Evolutionary conservation across 1,284 basidiomycete species (phyloP).

Genomic region (Baeospora myosura): DNA sequence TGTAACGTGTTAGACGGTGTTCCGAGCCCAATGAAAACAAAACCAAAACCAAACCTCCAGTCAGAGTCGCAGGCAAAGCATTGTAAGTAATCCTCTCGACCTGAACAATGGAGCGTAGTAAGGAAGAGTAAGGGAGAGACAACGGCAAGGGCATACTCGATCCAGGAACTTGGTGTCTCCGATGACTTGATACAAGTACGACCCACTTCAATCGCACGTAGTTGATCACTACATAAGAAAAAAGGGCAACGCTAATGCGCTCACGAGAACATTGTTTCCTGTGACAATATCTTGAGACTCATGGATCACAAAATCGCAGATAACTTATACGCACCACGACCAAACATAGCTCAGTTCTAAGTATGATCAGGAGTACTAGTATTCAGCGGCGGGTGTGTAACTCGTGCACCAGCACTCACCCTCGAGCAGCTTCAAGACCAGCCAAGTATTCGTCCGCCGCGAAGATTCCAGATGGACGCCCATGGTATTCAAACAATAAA

Average conservation of each 20-base stretch:
- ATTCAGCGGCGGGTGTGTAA: constrained; percentile 10
- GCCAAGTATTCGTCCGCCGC: constrained; percentile 55
- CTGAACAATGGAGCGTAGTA: constrained; percentile 19
- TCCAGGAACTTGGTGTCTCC: constrained; percentile 52
- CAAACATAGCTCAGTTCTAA: constrained; percentile 47
- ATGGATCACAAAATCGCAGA: neutral
- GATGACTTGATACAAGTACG: constrained; percentile 50
- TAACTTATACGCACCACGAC: constrained; percentile 39
- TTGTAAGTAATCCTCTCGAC: constrained; percentile 57
- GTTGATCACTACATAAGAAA: neutral
- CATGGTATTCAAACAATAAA: constrained; percentile 52
- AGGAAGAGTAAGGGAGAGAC: neutral
- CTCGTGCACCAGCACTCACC: constrained; percentile 29
- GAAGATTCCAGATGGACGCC: constrained; percentile 51
- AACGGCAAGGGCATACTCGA: constrained; percentile 25
- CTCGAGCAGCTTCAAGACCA: constrained; percentile 44
- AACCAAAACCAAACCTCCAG: constrained; percentile 30
- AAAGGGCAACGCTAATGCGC: constrained; percentile 14
- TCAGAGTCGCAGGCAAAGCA: constrained; percentile 47
- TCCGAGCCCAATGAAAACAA: neutral
- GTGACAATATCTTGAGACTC: neutral
- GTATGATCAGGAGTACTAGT: constrained; percentile 7
- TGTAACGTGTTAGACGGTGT: neutral
- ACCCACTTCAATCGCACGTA: constrained; percentile 30
- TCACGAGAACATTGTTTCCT: constrained; percentile 60